Percentiles rank a stretch among this genome's conserved stretches.
phyloP scores from a whole-genome alignment of 176 grass and related monocot genomes.

The Avena sativa region DNA sequence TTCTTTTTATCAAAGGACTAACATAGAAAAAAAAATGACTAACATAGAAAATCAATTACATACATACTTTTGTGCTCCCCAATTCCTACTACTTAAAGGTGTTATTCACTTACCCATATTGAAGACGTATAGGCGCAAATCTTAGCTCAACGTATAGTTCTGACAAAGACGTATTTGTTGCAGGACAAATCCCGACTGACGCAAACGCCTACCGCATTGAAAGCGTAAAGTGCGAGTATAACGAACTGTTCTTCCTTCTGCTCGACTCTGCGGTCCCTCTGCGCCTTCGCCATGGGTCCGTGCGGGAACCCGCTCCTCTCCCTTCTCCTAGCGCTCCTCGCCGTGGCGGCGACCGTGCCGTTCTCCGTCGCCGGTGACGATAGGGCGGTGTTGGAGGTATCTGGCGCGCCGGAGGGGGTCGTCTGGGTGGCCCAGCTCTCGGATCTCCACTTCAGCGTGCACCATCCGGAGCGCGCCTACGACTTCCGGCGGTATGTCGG shows the following conservation, averaged over 20 bases:
- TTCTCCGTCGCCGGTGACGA: neutral
- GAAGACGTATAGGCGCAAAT: no score
- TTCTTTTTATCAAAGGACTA: no score
- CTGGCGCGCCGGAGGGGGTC: constrained; percentile 67
- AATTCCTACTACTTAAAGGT: no score
- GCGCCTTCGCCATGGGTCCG: constrained; percentile 41
- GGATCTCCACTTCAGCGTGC: constrained; percentile 98
- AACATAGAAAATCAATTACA: no score
- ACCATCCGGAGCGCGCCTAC: constrained; percentile 87
- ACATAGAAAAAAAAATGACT: no score
- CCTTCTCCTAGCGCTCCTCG: constrained; percentile 37
- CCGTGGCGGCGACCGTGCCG: constrained; percentile 27
- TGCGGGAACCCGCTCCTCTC: constrained; percentile 35
- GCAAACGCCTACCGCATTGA: neutral
- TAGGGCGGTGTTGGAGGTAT: constrained; percentile 58
- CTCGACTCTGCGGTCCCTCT: neutral
- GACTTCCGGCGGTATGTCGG: constrained; percentile 88
- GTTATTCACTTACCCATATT: no score
- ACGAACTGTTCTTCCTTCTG: neutral
- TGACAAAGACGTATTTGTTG: neutral
- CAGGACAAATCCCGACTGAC: neutral
- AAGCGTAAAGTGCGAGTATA: neutral
- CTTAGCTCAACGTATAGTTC: neutral
- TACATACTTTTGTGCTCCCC: no score
- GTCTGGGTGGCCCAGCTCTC: constrained; percentile 91